A percentile compares a stretch with the other conserved stretches of the same genome.
Evolutionary conservation across 306 rosid species (phyloP).

Genomic region (Cucurbita ficifolia): DNA sequence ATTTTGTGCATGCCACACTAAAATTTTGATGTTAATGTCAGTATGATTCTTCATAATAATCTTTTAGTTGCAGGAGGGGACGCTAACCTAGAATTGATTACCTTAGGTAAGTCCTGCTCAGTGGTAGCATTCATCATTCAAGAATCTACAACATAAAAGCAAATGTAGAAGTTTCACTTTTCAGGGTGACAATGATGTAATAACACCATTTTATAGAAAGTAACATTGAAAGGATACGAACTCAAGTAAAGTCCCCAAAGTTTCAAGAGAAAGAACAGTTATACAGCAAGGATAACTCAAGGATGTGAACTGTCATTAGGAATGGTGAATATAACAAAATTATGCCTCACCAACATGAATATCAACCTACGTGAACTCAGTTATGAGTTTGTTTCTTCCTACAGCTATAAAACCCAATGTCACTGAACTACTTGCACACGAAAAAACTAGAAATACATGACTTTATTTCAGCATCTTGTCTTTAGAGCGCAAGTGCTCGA

Average conservation of each 20-base stretch:
- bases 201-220: constrained; percentile 7
- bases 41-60: not conserved
- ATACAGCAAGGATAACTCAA: not conserved
- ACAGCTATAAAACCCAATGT: constrained; percentile 6
- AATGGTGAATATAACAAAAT: not conserved
- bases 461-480: constrained; percentile 43
- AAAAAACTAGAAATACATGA: constrained; percentile 14
- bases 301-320: not conserved
- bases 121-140: constrained; percentile 5
- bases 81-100: constrained; percentile 7
- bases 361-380: constrained; percentile 1
- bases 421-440: constrained; percentile 17
- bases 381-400: constrained; percentile 2
- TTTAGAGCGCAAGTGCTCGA: constrained; percentile 34
- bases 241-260: not conserved
- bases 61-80: constrained; percentile 4
- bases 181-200: constrained; percentile 1
- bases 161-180: constrained; percentile 2
- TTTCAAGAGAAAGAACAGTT: not conserved
- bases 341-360: not conserved
- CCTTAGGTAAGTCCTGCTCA: constrained; percentile 10
- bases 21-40: not conserved
- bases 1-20: not conserved
- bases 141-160: constrained; percentile 5
- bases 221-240: not conserved